phyloP scores from a whole-genome alignment of 2,329 filamentous ascomycete genomes.

The Fusarium napiforme region DNA sequence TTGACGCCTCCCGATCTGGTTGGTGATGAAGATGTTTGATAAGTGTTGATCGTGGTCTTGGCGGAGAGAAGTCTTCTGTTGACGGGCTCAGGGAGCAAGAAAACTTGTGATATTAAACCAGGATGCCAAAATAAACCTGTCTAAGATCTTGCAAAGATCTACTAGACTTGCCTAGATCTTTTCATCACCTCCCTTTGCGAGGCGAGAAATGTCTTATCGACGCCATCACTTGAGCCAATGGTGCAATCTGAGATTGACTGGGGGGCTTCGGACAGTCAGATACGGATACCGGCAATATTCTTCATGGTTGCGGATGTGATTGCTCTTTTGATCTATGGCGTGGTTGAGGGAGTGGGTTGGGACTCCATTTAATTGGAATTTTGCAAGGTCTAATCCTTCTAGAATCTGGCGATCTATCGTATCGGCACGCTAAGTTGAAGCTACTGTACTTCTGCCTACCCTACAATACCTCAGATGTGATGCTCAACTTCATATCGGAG shows the following conservation, averaged over 20 bases:
- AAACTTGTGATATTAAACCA: background rate
- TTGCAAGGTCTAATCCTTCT: slow-evolving; percentile 22
- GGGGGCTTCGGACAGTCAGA: slow-evolving; percentile 13
- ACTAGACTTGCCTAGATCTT: background rate
- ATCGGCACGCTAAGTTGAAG: background rate
- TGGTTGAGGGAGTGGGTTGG: slow-evolving; percentile 9
- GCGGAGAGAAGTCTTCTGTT: background rate
- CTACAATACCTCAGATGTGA: background rate
- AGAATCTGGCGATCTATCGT: background rate
- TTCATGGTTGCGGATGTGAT: slow-evolving; percentile 22
- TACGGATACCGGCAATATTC: slow-evolving; percentile 10
- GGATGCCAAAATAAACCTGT: background rate
- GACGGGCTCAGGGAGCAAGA: background rate
- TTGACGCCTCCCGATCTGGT: background rate
- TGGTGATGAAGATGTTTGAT: background rate
- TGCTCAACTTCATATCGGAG: background rate
- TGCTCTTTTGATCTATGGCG: slow-evolving; percentile 35
- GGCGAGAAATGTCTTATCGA: slow-evolving; percentile 16
- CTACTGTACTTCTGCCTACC: background rate
- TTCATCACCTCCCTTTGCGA: background rate
- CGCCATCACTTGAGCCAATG: slow-evolving; percentile 27
- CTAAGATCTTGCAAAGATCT: background rate
- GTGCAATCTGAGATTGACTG: slow-evolving; percentile 22
- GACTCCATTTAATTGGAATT: slow-evolving; percentile 34
- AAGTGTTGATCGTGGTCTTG: background rate